A percentile compares a stretch with the other conserved stretches of the same genome.
Conservation (phyloP, 2,329 filamentous ascomycete species). For the Aspergillus fijiensis region DNA sequence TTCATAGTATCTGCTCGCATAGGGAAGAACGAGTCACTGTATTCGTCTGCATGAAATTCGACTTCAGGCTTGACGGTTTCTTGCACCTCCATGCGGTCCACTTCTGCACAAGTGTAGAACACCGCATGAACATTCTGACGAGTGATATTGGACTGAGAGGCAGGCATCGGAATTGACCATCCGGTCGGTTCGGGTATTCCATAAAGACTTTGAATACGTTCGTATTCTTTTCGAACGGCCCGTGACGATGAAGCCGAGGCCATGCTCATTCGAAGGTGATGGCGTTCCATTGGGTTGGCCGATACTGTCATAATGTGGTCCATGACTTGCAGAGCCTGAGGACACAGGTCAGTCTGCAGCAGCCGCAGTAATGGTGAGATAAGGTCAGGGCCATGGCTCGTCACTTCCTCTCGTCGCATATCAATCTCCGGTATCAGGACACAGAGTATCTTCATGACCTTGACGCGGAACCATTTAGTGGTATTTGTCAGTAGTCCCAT, state of each 20-base stretch:
- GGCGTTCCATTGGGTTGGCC: conserved; percentile 85
- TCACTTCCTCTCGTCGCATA: conserved; percentile 87
- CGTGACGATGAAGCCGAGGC: conserved; percentile 76
- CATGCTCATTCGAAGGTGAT: conserved; percentile 98
- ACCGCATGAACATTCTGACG: conserved; percentile 91
- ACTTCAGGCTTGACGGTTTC: conserved; percentile 74
- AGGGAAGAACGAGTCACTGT: conserved; percentile 73
- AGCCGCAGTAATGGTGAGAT: conserved; percentile 89
- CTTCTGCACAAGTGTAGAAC: conserved; percentile 86
- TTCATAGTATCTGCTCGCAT: conserved; percentile 89
- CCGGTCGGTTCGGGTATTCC: conserved; percentile 94
- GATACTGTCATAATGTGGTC: conserved; percentile 96
- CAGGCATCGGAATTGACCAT: conserved; percentile 93
- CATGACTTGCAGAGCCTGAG: conserved; percentile 84
- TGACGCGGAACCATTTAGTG: conserved; percentile 83
- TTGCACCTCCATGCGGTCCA: conserved; percentile 60
- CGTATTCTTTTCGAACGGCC: conserved; percentile 88
- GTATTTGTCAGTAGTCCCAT: conserved; percentile 90
- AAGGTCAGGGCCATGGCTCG: conserved; percentile 86
- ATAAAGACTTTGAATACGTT: conserved; percentile 89
- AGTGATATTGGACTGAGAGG: conserved; percentile 81
- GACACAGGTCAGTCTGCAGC: conserved; percentile 89
- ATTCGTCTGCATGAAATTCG: conserved; percentile 88
- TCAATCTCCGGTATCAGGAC: conserved; percentile 85
- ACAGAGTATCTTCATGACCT: conserved; percentile 87